Conservation (phyloP, 345 rosid genomes). For the Adansonia digitata region DNA sequence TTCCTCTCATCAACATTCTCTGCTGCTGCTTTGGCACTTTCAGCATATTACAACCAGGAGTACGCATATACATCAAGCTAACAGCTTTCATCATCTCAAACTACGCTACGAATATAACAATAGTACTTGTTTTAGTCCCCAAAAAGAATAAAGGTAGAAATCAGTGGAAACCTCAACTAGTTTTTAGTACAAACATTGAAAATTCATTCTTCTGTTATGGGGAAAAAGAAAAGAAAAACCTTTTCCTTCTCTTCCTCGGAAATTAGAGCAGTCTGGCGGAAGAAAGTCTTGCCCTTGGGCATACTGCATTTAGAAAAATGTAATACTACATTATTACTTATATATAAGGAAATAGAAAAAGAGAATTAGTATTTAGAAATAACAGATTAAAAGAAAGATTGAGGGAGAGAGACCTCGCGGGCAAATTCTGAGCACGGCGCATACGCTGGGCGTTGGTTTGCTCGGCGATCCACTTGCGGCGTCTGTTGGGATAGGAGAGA, state of each 20-base stretch:
- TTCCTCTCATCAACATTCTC: constrained; percentile 60
- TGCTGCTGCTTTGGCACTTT: constrained; percentile 97
- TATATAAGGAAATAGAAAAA: not conserved
- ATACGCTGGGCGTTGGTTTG: constrained; percentile 72
- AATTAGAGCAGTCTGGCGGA: constrained; percentile 83
- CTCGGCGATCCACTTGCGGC: constrained; percentile 99
- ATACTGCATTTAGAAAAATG: constrained; percentile 43
- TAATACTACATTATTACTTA: not conserved
- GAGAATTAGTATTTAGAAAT: not conserved
- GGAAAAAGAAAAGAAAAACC: constrained; percentile 33
- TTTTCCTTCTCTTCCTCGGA: constrained; percentile 94
- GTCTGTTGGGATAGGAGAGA: constrained; percentile 94
- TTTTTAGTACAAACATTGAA: no score
- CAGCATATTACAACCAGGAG: constrained; percentile 92
- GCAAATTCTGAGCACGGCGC: constrained; percentile 77
- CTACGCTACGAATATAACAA: constrained; percentile 29
- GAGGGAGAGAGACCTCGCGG: constrained; percentile 54
- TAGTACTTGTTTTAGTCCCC: not conserved
- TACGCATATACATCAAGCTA: constrained; percentile 95
- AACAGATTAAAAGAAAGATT: not conserved
- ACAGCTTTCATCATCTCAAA: constrained; percentile 94
- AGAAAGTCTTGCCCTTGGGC: constrained; percentile 96
- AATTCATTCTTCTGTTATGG: no score
- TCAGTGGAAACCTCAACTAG: no score
- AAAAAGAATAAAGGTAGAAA: not conserved